Base-by-base conservation (phyloP, 78 protist genomes). In the Pelomyxa schiedti region DNA sequence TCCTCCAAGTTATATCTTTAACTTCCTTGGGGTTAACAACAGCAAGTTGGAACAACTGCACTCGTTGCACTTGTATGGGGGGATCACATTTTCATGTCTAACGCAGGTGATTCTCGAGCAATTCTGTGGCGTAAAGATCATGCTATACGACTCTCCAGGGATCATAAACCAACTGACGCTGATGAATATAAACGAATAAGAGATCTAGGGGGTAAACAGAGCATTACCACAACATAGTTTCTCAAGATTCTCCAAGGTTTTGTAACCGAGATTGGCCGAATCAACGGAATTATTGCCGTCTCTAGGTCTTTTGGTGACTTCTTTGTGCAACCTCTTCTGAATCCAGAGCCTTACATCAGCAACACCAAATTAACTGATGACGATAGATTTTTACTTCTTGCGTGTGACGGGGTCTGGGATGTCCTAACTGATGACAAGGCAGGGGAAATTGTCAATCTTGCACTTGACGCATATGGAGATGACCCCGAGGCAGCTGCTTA, bases 361-460 rank as follows among this genome's bases (percentile, higher is more conserved):
- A 26, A n/a, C 37, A 8, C 22, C 5, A 63, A 3, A 30, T 53
- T 72, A 8, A 74, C 78, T 0, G 72, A 69, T 26, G 39, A 29
- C 22, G 88, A 79, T 42, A 80, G 82, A 28, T 84, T 75, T 39
- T 9, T 87, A 26, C 74, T 93, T 8, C 41, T 92, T 32, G 97
- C 94, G 29, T 93, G 95, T 39, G 97, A 93, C 64, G 97, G 97
- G 22, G 52, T 93, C 72, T 93, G 95, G 95, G 97, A 93, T 58
- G 95, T 88, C 53, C 39, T 93, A 9, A 43, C 72, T 66, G 88
- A 92, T 72, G 81, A 92, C 65, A 70, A 79, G 47, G 90, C 79
- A 24, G 89, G 84, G 35, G 74, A 30, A 24, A 68, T 83, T 6
- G 92, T 91, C 39, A 0, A 53, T 26, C 28, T 6, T 29, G 32